phyloP scores from a whole-genome alignment of 208 protist genomes.

The Leishmania amazonensis region DNA sequence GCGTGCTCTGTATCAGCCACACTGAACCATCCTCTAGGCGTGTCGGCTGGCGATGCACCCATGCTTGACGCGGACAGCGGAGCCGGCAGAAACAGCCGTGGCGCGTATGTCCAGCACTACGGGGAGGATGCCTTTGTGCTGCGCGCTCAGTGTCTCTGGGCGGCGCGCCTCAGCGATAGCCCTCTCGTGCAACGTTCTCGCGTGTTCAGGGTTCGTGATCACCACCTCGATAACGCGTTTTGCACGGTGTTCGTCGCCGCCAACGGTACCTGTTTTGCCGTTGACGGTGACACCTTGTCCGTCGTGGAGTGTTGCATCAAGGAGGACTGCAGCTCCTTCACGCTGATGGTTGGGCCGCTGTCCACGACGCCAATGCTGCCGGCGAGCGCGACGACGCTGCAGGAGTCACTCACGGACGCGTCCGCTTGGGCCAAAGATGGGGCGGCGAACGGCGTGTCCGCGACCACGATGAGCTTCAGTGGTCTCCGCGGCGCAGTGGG shows the following conservation, averaged over 20 bases:
- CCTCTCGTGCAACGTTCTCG: conserved; percentile 68
- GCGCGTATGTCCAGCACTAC: not conserved
- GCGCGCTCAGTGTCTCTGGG: conserved; percentile 50
- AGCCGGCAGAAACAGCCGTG: not conserved
- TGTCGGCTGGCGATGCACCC: not conserved
- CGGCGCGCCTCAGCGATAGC: conserved; percentile 34
- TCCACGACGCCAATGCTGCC: conserved; percentile 22
- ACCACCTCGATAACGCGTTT: conserved; percentile 40
- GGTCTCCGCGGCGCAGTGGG: conserved; percentile 17
- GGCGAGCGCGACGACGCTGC: not conserved
- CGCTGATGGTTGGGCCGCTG: conserved; percentile 45
- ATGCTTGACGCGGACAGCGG: not conserved
- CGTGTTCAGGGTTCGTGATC: conserved; percentile 43
- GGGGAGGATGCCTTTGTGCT: conserved; percentile 31
- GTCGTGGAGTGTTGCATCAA: conserved; percentile 66
- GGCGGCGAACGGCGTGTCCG: not conserved
- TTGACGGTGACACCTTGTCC: conserved; percentile 45
- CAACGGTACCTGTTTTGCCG: conserved; percentile 64
- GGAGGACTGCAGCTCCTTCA: conserved; percentile 78
- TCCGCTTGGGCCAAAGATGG: not conserved
- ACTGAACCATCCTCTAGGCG: not conserved
- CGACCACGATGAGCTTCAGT: conserved; percentile 4
- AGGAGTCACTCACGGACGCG: not conserved
- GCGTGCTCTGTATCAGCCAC: not conserved
- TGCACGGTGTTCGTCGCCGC: conserved; percentile 64